Evolutionary conservation across 202 grass and related monocot genomes (phyloP), one percentile per base, ranked within the genome.

Genomic region (Zoysia matrella): DNA sequence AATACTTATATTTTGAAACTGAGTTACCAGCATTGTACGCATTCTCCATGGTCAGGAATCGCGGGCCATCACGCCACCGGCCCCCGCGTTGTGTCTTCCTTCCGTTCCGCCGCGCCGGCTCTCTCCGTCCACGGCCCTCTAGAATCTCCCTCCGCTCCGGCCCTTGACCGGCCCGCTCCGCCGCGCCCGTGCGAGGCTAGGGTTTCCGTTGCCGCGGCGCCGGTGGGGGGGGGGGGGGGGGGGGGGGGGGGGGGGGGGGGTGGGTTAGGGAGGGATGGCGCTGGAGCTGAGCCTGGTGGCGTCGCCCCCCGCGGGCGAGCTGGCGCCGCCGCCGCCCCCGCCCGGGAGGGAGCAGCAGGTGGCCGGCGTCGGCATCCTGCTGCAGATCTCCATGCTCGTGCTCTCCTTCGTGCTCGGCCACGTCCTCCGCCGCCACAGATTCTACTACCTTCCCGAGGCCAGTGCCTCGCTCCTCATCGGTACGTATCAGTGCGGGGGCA

Each of bases 391-490:
- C 68, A 90, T 98, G 90, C 92, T 98, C 68, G 92, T 98, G 53
- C 95, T 98, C 73, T 93, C 95, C 80, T 98, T 98, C 82, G 95
- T 98, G 55, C 83, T 98, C 13, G 95, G 95, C 14, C 95, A 98
- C 74, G 92, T 98, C 57, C 91, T 98, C 47, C 92, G 95, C 58
- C 95, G 95, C 80, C 92, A 87, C 85, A 90, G 77, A 60, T 91
- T 98, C 82, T 98, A 98, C 90, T 95, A 98, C 87, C 84, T 98
- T 73, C 95, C 95, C 10, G 95, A 98, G 84, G 95, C 95, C 83
- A 98, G 95, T 47, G 95, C 92, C 44, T 98, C 95, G 44, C 95
- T 98, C 73, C 90, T 98, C 65, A 98, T 98, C 68, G 95, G 92
- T 98, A 87, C 12, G 61, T 82, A 14, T 4, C 8, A 8, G 41